Percentiles rank a stretch among this genome's conserved stretches.
These are phyloP conservation scores for Suillus spraguei DNA, from an alignment of 768 basidiomycete species.

Conservation along the genomic window DNA sequence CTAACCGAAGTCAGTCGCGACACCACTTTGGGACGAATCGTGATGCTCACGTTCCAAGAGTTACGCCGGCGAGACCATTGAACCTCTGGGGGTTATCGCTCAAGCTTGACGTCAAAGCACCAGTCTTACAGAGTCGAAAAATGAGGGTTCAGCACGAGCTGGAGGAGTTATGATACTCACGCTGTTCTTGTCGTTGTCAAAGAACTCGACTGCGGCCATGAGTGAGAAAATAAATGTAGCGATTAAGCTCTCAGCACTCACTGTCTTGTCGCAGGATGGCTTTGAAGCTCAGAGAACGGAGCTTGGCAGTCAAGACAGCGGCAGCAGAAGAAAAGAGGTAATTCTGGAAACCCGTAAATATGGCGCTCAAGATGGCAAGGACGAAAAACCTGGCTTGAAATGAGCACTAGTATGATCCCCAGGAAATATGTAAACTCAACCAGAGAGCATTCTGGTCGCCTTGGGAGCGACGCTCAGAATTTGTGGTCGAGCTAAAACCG, in stretches of 20 bases:
- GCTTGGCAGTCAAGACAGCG: conserved; percentile 38
- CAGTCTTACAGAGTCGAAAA: conserved; percentile 50
- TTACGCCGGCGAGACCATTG: conserved; percentile 84
- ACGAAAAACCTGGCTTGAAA: conserved; percentile 37
- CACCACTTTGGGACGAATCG: neutral
- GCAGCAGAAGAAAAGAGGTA: conserved; percentile 37
- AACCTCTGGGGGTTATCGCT: conserved; percentile 90
- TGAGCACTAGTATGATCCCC: conserved; percentile 33
- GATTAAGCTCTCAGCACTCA: conserved; percentile 29
- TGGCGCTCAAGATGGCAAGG: conserved; percentile 37
- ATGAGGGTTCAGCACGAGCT: neutral
- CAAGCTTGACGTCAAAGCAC: conserved; percentile 74
- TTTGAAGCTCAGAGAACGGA: conserved; percentile 41
- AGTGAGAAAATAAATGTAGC: no score
- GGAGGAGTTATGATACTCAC: neutral
- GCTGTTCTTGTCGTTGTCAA: conserved; percentile 44
- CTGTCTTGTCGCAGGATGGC: conserved; percentile 49
- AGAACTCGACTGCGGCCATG: conserved; percentile 15
- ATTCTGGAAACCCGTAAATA: conserved; percentile 40
- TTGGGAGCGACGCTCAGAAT: neutral
- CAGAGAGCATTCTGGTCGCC: conserved; percentile 4
- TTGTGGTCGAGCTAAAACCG: conserved; percentile 16
- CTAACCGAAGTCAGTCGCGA: conserved; percentile 34
- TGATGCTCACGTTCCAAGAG: conserved; percentile 69
- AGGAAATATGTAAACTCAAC: conserved; percentile 25